phyloP scores from a whole-genome alignment of 495 filamentous ascomycete genomes.

The Sordaria brevicollis region DNA sequence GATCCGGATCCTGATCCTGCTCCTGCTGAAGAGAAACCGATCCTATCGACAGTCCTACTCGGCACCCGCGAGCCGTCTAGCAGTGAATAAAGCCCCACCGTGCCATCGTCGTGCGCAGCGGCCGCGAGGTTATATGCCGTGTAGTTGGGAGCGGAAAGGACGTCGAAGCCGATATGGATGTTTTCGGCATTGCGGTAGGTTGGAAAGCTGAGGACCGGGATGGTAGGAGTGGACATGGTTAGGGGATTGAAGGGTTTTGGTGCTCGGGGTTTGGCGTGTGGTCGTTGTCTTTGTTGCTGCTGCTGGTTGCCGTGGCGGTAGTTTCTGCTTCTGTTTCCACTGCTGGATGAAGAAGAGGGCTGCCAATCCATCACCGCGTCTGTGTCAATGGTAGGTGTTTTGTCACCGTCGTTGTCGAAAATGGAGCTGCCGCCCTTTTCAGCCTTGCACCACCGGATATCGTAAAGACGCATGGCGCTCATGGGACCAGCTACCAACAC shows the following conservation, averaged over 20 bases:
- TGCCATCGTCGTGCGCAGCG: constrained; percentile 31
- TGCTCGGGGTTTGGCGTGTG: neutral
- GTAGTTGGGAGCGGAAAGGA: constrained; percentile 10
- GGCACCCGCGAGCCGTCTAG: constrained; percentile 21
- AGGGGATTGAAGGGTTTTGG: neutral
- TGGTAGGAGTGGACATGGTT: neutral
- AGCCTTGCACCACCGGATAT: constrained; percentile 16
- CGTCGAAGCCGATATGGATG: constrained; percentile 26
- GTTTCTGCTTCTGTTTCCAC: neutral
- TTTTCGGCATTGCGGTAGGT: constrained; percentile 26
- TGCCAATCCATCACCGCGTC: neutral
- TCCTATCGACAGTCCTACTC: constrained; percentile 2
- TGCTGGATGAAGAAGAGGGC: constrained; percentile 2
- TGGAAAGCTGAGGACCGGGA: constrained; percentile 25
- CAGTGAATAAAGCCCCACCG: constrained; percentile 31
- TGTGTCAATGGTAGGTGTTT: neutral
- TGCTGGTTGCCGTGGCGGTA: neutral
- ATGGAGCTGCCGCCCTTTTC: neutral
- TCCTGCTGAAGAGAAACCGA: neutral
- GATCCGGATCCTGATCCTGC: too few species aligned
- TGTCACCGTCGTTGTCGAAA: neutral
- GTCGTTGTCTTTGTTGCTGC: neutral
- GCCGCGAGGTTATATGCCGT: constrained; percentile 22
- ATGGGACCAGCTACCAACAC: constrained; percentile 29
- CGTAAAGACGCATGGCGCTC: constrained; percentile 28